These are phyloP conservation scores for Diplodia seriata DNA, from an alignment of 2,329 filamentous ascomycete species.

Conservation along the genomic window DNA sequence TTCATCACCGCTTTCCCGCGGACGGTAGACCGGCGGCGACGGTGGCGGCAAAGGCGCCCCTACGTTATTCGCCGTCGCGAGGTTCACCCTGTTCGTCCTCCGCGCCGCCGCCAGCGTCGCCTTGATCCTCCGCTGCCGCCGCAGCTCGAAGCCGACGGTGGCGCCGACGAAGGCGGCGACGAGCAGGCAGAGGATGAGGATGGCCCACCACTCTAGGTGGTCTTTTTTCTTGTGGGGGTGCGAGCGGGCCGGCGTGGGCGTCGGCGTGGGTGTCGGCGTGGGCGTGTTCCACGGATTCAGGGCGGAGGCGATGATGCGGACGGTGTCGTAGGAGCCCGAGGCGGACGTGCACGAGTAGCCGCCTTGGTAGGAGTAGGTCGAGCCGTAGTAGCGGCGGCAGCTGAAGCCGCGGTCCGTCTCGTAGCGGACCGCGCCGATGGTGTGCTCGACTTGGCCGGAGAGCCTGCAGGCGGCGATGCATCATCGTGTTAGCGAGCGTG, in stretches of 20 bases:
- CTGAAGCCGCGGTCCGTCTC: neutral
- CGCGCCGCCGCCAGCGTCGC: neutral
- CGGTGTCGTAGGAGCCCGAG: neutral
- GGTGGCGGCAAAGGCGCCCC: too few relatives aligned
- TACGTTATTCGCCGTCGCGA: neutral
- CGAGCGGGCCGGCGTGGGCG: neutral
- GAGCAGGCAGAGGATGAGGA: neutral
- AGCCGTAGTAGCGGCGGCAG: conserved; percentile 2
- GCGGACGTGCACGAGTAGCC: conserved; percentile 17
- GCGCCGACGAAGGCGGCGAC: neutral
- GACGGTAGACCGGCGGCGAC: neutral
- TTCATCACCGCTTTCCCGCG: too few relatives aligned
- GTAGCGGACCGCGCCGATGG: conserved; percentile 16
- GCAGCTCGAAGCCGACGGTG: neutral
- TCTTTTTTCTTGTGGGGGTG: neutral
- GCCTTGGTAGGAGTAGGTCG: conserved; percentile 3
- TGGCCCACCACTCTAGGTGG: neutral
- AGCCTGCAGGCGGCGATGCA: neutral
- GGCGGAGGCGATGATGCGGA: neutral
- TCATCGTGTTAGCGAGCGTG: too few relatives aligned
- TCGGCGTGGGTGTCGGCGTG: neutral
- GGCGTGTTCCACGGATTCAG: neutral
- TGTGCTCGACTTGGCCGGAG: neutral
- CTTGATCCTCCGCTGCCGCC: neutral
- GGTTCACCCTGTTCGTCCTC: neutral